phyloP scores from a whole-genome alignment of 306 rosid genomes.

The Prunus davidiana region DNA sequence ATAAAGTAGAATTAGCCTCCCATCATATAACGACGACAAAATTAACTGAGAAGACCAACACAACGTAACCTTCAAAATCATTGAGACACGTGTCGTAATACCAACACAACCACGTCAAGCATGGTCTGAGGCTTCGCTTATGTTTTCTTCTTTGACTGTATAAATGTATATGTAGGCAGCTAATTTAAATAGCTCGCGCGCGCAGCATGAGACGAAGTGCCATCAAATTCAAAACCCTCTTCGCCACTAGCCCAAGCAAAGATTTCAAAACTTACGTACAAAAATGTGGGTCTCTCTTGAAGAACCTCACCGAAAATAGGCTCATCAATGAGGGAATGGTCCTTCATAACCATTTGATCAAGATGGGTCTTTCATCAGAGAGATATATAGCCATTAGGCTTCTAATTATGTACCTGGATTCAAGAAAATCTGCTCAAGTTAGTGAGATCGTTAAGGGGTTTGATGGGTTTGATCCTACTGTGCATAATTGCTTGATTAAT shows the following conservation, averaged over 20 bases:
- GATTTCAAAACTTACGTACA: background rate
- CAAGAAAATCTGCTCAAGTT: background rate
- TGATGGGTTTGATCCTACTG: slow-evolving; percentile 1
- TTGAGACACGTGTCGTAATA: background rate
- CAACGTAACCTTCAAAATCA: background rate
- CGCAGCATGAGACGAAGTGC: background rate
- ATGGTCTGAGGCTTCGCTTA: background rate
- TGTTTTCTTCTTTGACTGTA: background rate
- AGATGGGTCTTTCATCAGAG: slow-evolving; percentile 18
- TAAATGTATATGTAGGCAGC: background rate
- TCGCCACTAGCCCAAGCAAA: background rate
- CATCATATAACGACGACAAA: background rate
- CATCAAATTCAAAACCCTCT: background rate
- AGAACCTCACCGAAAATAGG: background rate
- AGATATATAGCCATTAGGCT: slow-evolving; percentile 13
- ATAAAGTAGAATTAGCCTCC: background rate
- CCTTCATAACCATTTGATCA: slow-evolving; percentile 11
- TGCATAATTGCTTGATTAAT: slow-evolving; percentile 18
- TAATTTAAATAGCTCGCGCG: background rate
- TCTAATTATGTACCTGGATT: slow-evolving; percentile 12
- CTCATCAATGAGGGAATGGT: slow-evolving; percentile 1
- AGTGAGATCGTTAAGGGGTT: background rate
- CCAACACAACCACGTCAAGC: background rate
- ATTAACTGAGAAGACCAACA: background rate
- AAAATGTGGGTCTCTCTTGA: background rate